phyloP scores from a whole-genome alignment of 176 grass and related monocot genomes.

The sorghum (Sorghum bicolor) region Sorghum_bicolor_NCBIv3 NC_012877.2:57091501-57092000 shows the following conservation, averaged over 20 bases:
- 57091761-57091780: conserved; percentile 78
- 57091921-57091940: conserved; percentile 70
- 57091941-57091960: conserved; percentile 43
- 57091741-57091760: conserved; percentile 75
- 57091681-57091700: conserved; percentile 42
- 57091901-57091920: conserved; percentile 70
- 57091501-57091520: conserved; percentile 55
- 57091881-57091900: conserved; percentile 45
- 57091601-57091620: conserved; percentile 61
- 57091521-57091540: conserved; percentile 17
- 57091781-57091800: conserved; percentile 71
- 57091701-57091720: conserved; percentile 50
- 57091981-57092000: conserved; percentile 77
- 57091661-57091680: conserved; percentile 32
- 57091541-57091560: conserved; percentile 7
- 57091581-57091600: conserved; percentile 35
- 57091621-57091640: conserved; percentile 72
- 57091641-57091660: conserved; percentile 47
- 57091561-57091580: conserved; percentile 15
- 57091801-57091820: conserved; percentile 78
- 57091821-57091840: conserved; percentile 62
- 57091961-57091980: conserved; percentile 38
- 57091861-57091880: conserved; percentile 43
- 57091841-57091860: conserved; percentile 59
- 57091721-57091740: conserved; percentile 35